These are phyloP conservation scores for Trichoderma asperelloides DNA, from an alignment of 495 filamentous ascomycete species.

Conservation along the genomic window DNA sequence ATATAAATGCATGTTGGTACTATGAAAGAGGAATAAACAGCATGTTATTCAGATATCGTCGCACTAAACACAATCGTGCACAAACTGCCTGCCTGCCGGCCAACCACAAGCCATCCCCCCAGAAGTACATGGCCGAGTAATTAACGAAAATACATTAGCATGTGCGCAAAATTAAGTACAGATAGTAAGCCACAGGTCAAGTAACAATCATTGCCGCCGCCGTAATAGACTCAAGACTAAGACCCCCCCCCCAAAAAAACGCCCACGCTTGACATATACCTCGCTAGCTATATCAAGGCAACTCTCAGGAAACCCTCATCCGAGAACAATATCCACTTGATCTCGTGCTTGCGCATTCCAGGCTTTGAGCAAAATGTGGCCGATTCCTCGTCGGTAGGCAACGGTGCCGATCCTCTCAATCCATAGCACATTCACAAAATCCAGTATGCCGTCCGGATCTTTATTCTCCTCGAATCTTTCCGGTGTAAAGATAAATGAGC, in stretches of 20 bases:
- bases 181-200: background rate
- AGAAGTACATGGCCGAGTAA: too few relatives aligned
- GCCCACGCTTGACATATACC: background rate
- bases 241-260: background rate
- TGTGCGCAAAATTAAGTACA: too few relatives aligned
- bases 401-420: slow-evolving; percentile 13
- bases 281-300: background rate
- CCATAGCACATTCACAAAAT: slow-evolving; percentile 13
- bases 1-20: too few relatives aligned
- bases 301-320: background rate
- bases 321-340: slow-evolving; percentile 11
- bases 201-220: background rate
- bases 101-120: too few relatives aligned
- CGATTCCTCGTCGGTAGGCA: slow-evolving; percentile 12
- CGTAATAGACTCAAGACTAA: background rate
- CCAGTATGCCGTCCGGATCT: slow-evolving; percentile 19
- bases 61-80: too few relatives aligned
- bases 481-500: slow-evolving; percentile 18
- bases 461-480: slow-evolving; percentile 12
- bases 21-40: too few relatives aligned
- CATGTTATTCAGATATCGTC: too few relatives aligned
- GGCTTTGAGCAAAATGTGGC: slow-evolving; percentile 9
- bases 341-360: slow-evolving; percentile 10
- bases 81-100: too few relatives aligned
- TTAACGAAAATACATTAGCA: too few relatives aligned